A percentile compares a stretch with the other conserved stretches of the same genome.
Evolutionary conservation across 2,329 filamentous ascomycete species (phyloP).

Genomic region (Ophiostoma sp.): DNA sequence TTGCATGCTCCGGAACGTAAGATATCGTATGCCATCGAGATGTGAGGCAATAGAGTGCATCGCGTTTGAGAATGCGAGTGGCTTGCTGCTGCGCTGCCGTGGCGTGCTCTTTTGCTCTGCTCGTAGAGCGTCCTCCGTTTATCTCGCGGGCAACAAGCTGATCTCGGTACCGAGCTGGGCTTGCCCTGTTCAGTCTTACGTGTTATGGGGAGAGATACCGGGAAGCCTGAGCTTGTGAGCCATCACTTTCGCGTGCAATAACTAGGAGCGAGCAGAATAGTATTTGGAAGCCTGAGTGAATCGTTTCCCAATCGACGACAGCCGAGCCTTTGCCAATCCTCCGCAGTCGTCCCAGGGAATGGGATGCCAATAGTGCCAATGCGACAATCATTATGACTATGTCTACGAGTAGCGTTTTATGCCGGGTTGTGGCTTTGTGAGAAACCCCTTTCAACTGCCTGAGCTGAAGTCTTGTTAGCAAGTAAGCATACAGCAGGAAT

Average conservation of each 20-base stretch:
- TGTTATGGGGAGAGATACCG: no score
- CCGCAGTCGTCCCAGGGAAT: background rate
- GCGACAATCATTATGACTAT: background rate
- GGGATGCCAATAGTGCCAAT: background rate
- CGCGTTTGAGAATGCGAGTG: constrained; percentile 3
- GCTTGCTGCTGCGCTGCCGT: background rate
- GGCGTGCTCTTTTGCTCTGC: background rate
- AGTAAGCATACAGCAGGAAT: background rate
- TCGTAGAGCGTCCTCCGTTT: no score
- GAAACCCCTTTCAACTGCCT: background rate
- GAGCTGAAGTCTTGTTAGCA: background rate
- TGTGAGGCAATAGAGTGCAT: no score
- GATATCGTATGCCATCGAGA: no score
- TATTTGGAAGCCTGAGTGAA: no score
- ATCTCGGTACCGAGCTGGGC: no score
- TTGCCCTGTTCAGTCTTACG: no score
- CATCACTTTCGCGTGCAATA: background rate
- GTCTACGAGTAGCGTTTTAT: background rate
- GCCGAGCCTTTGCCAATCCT: background rate
- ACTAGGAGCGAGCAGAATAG: no score
- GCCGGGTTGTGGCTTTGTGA: background rate
- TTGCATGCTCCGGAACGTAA: background rate
- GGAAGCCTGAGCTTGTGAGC: background rate
- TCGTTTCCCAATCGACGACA: constrained; percentile 1
- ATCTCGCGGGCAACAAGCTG: no score